Evolutionary conservation across 1,139 yeast species (phyloP).

Genomic region (Diutina catenulata): DNA sequence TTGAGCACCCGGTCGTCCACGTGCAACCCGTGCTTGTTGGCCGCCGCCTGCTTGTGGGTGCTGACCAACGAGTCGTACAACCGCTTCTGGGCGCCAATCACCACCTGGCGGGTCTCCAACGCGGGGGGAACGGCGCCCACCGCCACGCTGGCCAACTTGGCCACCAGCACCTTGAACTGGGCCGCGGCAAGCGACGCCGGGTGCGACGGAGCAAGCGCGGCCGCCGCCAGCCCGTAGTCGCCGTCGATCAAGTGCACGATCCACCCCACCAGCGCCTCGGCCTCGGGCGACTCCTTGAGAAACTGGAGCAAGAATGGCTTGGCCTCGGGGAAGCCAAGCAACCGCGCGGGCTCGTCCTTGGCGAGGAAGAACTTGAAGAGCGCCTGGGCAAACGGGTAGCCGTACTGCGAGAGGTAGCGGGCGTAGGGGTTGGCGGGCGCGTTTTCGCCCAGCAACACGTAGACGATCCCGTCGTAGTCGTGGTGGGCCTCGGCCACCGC

Average conservation of each 20-base stretch:
- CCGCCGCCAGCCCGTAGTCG: constrained; percentile 34
- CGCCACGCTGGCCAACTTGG: constrained; percentile 44
- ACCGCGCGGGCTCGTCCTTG: constrained; percentile 38
- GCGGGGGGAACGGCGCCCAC: constrained; percentile 9
- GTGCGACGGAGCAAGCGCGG: constrained; percentile 7
- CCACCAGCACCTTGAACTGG: constrained; percentile 54
- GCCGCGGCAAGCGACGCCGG: constrained; percentile 28
- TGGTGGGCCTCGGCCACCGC: constrained; percentile 54
- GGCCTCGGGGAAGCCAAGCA: constrained; percentile 49
- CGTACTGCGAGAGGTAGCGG: constrained; percentile 48
- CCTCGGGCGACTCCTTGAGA: constrained; percentile 39
- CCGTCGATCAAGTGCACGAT: constrained; percentile 47
- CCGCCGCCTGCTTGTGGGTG: constrained; percentile 15
- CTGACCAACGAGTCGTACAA: constrained; percentile 13
- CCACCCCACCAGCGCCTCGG: constrained; percentile 77
- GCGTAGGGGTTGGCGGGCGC: constrained; percentile 26
- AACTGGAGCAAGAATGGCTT: constrained; percentile 39
- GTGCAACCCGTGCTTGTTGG: constrained; percentile 10
- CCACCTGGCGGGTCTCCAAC: constrained; percentile 10
- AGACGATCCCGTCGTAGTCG: constrained; percentile 57
- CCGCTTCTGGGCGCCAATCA: constrained; percentile 14
- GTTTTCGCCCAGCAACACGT: constrained; percentile 38
- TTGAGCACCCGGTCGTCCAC: constrained; percentile 13
- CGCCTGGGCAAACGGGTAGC: constrained; percentile 56
- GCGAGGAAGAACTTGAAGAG: constrained; percentile 51